Evolutionary conservation across 768 basidiomycete genomes (phyloP), one percentile per base, ranked within the genome.

Genomic region (Pulveroboletus ravenelii): DNA sequence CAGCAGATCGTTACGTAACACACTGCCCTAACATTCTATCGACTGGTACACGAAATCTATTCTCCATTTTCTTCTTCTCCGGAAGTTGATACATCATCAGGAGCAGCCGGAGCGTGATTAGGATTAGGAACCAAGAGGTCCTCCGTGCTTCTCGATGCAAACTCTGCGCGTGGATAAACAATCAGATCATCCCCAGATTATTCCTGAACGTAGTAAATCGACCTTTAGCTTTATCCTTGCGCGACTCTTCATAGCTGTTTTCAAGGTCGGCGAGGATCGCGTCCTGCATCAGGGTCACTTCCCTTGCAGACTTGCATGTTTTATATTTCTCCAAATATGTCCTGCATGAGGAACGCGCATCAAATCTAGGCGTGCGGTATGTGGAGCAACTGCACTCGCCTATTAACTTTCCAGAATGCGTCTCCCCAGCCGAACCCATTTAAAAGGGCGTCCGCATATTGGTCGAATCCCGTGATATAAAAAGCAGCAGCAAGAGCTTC

Each of bases 401-500:
- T 70, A 65, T 99, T 99, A 47, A 99, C 84, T 47, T 82, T 74
- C 72, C 79, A 89, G 70, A 98, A 98, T 3, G 90, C 79, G 18
- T 78, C 80, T 3, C 91, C 95, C 94, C 95, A 97, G 9, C 91
- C 87, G 63, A 98, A 99, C 8, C 81, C 83, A 47, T 75, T 77
- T 30, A 98, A 68, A 18, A 99, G 65, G 23, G 76, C 75, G 45
- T 93, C 87, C 0, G 91, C 94, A 62, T 92, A 86, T 0, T 76
- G 63, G 56, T 88, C 78, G 54, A 93, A 91, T 0, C 94, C 92
- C 0, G 90, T 88, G 59, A 98, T 87, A 66, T 91, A 96, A 59
- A 99, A 94, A 0, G 93, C 88, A 0, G 95, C 96, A 0, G 96
- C 94, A 5, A 97, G 78, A 0, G 91, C 90, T 68, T 95, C 93